phyloP scores from a whole-genome alignment of 176 grass and related monocot genomes.

The Avena eriantha region DNA sequence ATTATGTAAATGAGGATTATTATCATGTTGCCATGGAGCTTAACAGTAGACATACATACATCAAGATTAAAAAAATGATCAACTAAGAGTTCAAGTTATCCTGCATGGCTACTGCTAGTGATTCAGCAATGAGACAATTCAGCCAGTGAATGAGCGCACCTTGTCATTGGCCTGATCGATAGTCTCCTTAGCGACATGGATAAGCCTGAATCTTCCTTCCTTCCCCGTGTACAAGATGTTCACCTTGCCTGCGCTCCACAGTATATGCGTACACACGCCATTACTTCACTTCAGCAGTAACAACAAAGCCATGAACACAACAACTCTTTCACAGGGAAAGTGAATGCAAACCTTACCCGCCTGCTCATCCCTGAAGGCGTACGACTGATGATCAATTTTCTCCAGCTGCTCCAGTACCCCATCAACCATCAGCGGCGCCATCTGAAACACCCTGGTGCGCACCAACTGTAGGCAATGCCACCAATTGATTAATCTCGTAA shows the following conservation, averaged over 20 bases:
- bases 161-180: background rate
- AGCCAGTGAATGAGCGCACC: background rate
- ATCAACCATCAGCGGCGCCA: conserved; percentile 73
- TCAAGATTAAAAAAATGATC: too few species aligned
- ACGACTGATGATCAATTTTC: conserved; percentile 79
- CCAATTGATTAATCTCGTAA: background rate
- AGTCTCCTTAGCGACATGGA: conserved; percentile 49
- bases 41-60: background rate
- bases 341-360: conserved; percentile 45
- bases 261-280: too few species aligned
- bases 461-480: conserved; percentile 58
- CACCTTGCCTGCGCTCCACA: conserved; percentile 48
- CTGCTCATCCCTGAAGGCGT: conserved; percentile 76
- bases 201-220: conserved; percentile 65
- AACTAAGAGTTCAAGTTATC: too few species aligned
- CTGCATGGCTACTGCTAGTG: background rate
- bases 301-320: background rate
- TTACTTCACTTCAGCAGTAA: background rate
- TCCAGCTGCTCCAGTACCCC: conserved; percentile 77
- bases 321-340: background rate
- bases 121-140: background rate
- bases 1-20: too few species aligned
- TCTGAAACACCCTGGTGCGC: conserved; percentile 83
- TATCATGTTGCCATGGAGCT: too few species aligned
- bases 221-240: conserved; percentile 90